A percentile compares a stretch with the other conserved stretches of the same genome.
Conservation (phyloP, 768 basidiomycete genomes). For the Podaxis sp. region DNA sequence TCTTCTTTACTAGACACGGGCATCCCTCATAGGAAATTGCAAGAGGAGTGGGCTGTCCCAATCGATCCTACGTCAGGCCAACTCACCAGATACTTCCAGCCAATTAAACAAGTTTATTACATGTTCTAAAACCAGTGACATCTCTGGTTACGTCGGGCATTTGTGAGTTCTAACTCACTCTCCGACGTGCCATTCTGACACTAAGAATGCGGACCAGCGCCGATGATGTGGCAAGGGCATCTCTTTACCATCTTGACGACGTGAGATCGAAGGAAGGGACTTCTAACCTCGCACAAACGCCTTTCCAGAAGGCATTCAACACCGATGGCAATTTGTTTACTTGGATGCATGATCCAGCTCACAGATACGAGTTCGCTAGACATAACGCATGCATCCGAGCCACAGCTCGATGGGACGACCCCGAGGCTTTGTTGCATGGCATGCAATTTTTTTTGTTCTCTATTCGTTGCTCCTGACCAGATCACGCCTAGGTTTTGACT, state of each 20-base stretch:
- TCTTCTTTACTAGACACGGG: conserved; percentile 20
- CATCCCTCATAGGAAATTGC: conserved; percentile 1
- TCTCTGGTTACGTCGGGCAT: conserved; percentile 11
- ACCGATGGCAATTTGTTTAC: conserved; percentile 2
- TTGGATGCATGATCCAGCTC: conserved; percentile 11
- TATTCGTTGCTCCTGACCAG: not conserved
- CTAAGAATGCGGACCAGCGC: not conserved
- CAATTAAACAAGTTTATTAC: conserved; percentile 8
- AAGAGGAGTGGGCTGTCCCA: not conserved
- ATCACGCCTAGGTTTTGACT: conserved; percentile 52
- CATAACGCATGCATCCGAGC: conserved; percentile 14
- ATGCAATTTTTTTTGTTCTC: not conserved
- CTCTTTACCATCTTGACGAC: conserved; percentile 13
- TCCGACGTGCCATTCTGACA: not conserved
- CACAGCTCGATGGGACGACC: conserved; percentile 2
- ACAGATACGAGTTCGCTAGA: conserved; percentile 8
- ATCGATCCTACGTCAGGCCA: not conserved
- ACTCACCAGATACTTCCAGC: not conserved
- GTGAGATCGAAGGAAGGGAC: not conserved
- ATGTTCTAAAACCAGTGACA: not conserved
- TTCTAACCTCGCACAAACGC: not conserved
- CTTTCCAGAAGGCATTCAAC: conserved; percentile 10
- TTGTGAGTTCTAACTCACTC: conserved; percentile 3
- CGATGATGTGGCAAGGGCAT: conserved; percentile 6
- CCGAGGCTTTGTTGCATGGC: conserved; percentile 4